Conservation (phyloP, 2,329 filamentous ascomycete genomes). For the Aspergillus ochraceoroseus region DNA sequence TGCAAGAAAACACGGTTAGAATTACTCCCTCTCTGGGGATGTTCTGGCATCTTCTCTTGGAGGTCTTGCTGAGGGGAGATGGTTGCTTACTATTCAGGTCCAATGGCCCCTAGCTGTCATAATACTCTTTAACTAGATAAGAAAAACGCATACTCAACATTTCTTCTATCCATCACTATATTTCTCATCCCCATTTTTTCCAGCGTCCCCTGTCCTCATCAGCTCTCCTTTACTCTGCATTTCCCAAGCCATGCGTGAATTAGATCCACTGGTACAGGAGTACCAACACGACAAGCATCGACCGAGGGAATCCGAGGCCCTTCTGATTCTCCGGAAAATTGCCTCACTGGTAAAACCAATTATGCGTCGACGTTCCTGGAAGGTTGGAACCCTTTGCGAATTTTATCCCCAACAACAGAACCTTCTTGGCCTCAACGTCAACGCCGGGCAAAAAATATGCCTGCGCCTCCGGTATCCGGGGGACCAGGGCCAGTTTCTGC, state of each 20-base stretch:
- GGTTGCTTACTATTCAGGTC: constrained; percentile 1
- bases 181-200: not conserved
- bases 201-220: not conserved
- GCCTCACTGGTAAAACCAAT: constrained; percentile 90
- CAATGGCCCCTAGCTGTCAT: not conserved
- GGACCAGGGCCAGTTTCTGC: constrained; percentile 71
- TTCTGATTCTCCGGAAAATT: constrained; percentile 66
- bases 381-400: constrained; percentile 71
- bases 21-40: not conserved
- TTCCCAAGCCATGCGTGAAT: constrained; percentile 37
- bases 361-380: constrained; percentile 82
- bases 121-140: not conserved
- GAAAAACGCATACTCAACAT: not conserved
- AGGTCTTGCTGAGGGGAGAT: not conserved
- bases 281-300: constrained; percentile 52
- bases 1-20: not conserved
- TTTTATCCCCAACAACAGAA: constrained; percentile 74
- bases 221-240: not conserved
- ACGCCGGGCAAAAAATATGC: constrained; percentile 71
- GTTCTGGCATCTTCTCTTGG: constrained; percentile 1
- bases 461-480: constrained; percentile 72
- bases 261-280: constrained; percentile 47
- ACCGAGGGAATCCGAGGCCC: constrained; percentile 49
- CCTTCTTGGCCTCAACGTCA: constrained; percentile 75
- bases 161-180: not conserved